phyloP scores from a whole-genome alignment of 2,329 filamentous ascomycete species.

The Exophiala oligosperma region DNA sequence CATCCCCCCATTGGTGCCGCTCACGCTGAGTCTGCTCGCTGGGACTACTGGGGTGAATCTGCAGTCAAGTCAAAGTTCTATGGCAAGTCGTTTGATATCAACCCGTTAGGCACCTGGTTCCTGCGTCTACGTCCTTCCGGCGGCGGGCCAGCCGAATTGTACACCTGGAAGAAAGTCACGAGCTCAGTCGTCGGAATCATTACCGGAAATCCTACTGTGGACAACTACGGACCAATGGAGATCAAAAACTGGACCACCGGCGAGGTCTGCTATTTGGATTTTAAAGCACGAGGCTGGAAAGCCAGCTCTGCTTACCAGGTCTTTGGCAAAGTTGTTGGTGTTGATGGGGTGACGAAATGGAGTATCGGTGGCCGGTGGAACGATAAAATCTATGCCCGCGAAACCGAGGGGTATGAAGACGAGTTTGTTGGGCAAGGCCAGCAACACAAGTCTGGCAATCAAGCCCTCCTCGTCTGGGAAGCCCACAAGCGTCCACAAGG shows the following conservation, averaged over 20 bases:
- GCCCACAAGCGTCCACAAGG: conserved; percentile 75
- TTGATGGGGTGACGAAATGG: conserved; percentile 77
- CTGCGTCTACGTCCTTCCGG: conserved; percentile 74
- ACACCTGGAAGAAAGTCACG: conserved; percentile 99
- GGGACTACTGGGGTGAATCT: conserved; percentile 97
- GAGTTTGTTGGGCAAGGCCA: conserved; percentile 59
- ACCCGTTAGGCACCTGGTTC: conserved; percentile 96
- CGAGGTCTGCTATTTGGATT: conserved; percentile 84
- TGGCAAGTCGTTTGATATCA: conserved; percentile 95
- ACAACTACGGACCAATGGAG: conserved; percentile 97
- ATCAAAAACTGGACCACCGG: conserved; percentile 97
- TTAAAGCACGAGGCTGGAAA: conserved; percentile 96
- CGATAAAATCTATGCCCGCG: conserved; percentile 90
- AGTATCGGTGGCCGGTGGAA: conserved; percentile 96
- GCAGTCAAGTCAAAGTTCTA: conserved; percentile 96
- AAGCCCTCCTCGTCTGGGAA: conserved; percentile 92
- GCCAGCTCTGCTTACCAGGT: conserved; percentile 88
- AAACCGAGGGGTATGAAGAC: conserved; percentile 87
- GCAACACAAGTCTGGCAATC: conserved; percentile 42
- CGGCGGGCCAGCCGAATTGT: conserved; percentile 79
- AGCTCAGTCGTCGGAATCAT: conserved; percentile 98
- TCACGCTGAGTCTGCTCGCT: conserved; percentile 86
- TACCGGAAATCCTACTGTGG: conserved; percentile 91
- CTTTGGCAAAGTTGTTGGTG: conserved; percentile 79
- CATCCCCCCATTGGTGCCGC: conserved; percentile 93